These are phyloP conservation scores for Aureobasidium sp. DNA, from an alignment of 2,329 filamentous ascomycete genomes.

Conservation along the genomic window DNA sequence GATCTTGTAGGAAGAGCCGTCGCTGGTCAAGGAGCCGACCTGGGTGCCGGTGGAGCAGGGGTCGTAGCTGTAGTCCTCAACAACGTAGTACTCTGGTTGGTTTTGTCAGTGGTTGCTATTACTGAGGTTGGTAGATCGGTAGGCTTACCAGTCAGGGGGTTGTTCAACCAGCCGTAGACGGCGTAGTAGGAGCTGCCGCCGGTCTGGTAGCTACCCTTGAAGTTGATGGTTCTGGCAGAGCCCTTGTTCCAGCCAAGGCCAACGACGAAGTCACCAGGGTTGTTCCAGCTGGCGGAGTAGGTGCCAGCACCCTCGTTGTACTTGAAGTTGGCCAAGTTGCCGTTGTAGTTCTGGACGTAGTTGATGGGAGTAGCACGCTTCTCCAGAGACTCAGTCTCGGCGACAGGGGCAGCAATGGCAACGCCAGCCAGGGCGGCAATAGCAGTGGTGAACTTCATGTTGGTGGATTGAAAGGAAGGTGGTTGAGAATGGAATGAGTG, in stretches of 20 bases:
- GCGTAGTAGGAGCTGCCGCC: slow-evolving; percentile 45
- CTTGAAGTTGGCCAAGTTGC: slow-evolving; percentile 14
- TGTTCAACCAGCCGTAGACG: slow-evolving; percentile 48
- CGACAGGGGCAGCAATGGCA: slow-evolving; percentile 13
- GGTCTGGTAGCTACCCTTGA: slow-evolving; percentile 39
- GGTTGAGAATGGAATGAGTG: background rate
- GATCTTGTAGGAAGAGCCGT: slow-evolving; percentile 47
- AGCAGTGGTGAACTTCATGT: slow-evolving; percentile 13
- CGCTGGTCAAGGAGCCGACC: slow-evolving; percentile 43
- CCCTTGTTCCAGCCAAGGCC: slow-evolving; percentile 16
- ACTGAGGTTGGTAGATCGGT: background rate
- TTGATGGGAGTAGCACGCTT: slow-evolving; percentile 13
- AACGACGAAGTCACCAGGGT: slow-evolving; percentile 17
- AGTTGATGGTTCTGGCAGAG: slow-evolving; percentile 31
- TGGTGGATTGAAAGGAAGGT: background rate
- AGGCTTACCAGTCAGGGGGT: slow-evolving; percentile 31
- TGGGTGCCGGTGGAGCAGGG: slow-evolving; percentile 30
- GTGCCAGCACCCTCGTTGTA: slow-evolving; percentile 15
- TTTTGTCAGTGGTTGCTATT: background rate
- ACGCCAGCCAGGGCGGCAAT: slow-evolving; percentile 11
- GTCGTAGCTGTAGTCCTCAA: slow-evolving; percentile 44
- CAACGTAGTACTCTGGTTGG: slow-evolving; percentile 47
- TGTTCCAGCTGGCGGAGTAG: slow-evolving; percentile 17
- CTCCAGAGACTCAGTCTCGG: slow-evolving; percentile 5
- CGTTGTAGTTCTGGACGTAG: slow-evolving; percentile 9